These are phyloP conservation scores for Pochonia chlamydosporia DNA, from an alignment of 2,329 filamentous ascomycete genomes.

Conservation along the genomic window DNA sequence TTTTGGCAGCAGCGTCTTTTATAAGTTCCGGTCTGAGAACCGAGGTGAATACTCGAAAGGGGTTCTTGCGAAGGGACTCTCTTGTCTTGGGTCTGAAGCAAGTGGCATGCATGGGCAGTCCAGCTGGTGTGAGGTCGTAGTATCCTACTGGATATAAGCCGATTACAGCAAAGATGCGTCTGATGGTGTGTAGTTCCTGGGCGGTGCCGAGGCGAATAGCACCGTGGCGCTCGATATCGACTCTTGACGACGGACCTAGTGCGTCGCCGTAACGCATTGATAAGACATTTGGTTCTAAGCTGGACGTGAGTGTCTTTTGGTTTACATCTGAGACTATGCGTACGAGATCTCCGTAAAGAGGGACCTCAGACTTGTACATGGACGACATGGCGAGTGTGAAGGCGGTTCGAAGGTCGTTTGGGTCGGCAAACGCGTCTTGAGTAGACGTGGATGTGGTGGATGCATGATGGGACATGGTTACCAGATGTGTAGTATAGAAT, in stretches of 20 bases:
- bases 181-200: constrained; percentile 34
- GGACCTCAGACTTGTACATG: constrained; percentile 18
- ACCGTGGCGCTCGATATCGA: constrained; percentile 31
- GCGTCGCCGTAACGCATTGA: constrained; percentile 15
- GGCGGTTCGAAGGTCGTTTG: constrained; percentile 16
- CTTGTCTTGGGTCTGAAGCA: constrained; percentile 36
- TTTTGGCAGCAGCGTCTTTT: constrained; percentile 19
- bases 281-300: constrained; percentile 11
- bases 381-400: constrained; percentile 16
- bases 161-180: constrained; percentile 38
- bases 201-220: constrained; percentile 41
- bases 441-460: neutral
- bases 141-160: constrained; percentile 44
- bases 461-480: neutral
- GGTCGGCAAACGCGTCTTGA: neutral
- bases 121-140: constrained; percentile 39
- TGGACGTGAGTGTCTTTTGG: neutral
- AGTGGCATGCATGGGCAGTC: constrained; percentile 44
- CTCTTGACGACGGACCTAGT: constrained; percentile 4
- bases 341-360: constrained; percentile 15
- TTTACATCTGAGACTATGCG: constrained; percentile 13
- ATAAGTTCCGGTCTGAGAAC: constrained; percentile 36
- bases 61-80: constrained; percentile 31
- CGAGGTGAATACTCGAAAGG: constrained; percentile 36
- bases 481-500: too few relatives aligned